Conservation (phyloP, 1,139 yeast genomes). For the Lodderomyces parapsilosis region DNA sequence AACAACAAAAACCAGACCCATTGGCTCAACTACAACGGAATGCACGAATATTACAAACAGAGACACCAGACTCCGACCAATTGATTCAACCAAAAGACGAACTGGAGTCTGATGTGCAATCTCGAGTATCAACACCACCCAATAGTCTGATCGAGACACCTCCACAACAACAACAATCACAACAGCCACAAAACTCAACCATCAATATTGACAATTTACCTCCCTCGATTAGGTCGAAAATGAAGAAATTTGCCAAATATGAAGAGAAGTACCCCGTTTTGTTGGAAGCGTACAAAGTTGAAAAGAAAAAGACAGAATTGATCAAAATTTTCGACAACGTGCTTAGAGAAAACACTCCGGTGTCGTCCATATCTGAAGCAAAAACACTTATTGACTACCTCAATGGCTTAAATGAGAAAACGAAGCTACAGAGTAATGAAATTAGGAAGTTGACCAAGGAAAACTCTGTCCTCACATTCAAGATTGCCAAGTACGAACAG, state of each 20-base stretch:
- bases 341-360: constrained; percentile 78
- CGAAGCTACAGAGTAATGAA: constrained; percentile 56
- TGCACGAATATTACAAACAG: constrained; percentile 29
- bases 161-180: too few relatives aligned
- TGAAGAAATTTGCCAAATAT: constrained; percentile 79
- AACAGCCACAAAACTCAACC: too few relatives aligned
- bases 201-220: constrained; percentile 42
- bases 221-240: constrained; percentile 54
- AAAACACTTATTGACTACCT: constrained; percentile 70
- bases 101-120: constrained; percentile 11
- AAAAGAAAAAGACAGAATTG: constrained; percentile 65
- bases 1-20: constrained; percentile 19
- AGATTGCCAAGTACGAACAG: constrained; percentile 16
- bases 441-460: constrained; percentile 30
- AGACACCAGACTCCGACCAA: constrained; percentile 46
- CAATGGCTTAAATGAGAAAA: constrained; percentile 60
- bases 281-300: constrained; percentile 79
- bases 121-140: constrained; percentile 7
- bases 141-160: too few relatives aligned
- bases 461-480: constrained; percentile 23
- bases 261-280: constrained; percentile 86
- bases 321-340: constrained; percentile 68
- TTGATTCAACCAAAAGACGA: constrained; percentile 50
- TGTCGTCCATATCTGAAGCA: constrained; percentile 70
- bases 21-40: constrained; percentile 35